Base-by-base conservation (phyloP, 129 eudicot species). In the Mikania micrantha region DNA sequence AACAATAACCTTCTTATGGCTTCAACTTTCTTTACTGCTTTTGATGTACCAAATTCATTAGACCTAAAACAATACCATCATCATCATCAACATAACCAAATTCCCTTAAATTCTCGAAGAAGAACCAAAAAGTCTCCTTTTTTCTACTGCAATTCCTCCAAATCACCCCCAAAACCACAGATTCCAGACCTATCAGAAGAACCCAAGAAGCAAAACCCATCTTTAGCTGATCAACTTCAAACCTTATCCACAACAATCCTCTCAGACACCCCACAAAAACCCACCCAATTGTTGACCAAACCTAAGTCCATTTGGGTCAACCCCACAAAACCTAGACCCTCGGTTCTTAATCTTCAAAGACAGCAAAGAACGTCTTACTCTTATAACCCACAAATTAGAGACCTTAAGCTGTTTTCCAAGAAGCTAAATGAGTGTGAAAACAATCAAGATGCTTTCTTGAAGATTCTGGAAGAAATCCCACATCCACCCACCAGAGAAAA, bases 281-380 rank as follows among this genome's bases (percentile, higher is more conserved):
- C 76, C 28, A 54, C 79, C 63, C 81, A 75, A 58, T 80, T 86
- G 72, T 66, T 78, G 19, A 68, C 73, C 1, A 83, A 75, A 57
- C 86, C 84, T 17, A 86, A 75, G 24, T 83, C 93, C 28, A 73
- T 76, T 40, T 86, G 93, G 93, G 86, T 86, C 69, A 86, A 86
- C 73, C 93, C 93, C 49, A 71, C 84, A 11, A 86, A 65, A 47
- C 82, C 82, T 12, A 78, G 82, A 66, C 93, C 86, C 42, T 80
- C 86, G 38, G 88, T 83, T 70, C 86, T 86, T 28, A 77, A 78
- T 27, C 84, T 86, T 34, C 84, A 83, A 27, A 77, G 93, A 36
- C 93, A 83, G 16, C 69, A 83, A 36, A 70, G 76, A 29, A 64
- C 86, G 15, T 20, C 78, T 59, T 80, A 80, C 52, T 69, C 80